Base-by-base conservation (phyloP, 257 asterid species). In the Solanum dulcamara region DNA sequence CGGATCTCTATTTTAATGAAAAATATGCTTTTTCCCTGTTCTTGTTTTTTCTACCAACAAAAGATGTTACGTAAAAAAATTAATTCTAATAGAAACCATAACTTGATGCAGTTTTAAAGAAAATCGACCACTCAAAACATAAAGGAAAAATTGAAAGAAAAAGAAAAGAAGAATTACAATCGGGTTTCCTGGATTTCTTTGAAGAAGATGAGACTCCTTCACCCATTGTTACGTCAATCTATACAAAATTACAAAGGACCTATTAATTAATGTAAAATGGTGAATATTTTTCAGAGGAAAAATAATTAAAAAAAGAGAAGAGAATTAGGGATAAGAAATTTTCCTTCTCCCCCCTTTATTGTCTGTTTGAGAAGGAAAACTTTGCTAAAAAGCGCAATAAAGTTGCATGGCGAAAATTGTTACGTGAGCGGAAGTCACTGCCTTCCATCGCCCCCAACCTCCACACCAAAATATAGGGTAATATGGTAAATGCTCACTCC, bases 161-260 rank as follows among this genome's bases (percentile, higher is more conserved):
- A 42, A 48, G 28, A 82, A 14, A 26, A 42, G 48, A 68, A 30
- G 51, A 72, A 53, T 89, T 48, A 90, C 92, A 90, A 26, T 86
- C 86, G 48, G 92, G 92, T 88, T 86, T 85, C 87, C 64, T 88
- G 77, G 89, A 88, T 57, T 83, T 84, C 66, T 83, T 89, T 84
- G 84, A 74, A 48, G 86, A 80, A 72, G 86, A 20, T 77, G 92
- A 85, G 77, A 85, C 18, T 38, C 87, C 87, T 70, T 88, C 89
- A 79, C 87, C 87, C 92, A 90, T 83, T 84, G 40, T 70, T 48
- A 79, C 18, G 44, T 79, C 44, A 48, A 79, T 79, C 44, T 79
- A 48, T 28, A 48, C 15, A 75, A 53, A 44, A 44, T 71, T 22
- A 0, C 35, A 24, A 44, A 40, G 33, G 37, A 26, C n/a, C 10